Evolutionary conservation across 768 basidiomycete genomes (phyloP).

Genomic region (Paxillus rubicundulus): DNA sequence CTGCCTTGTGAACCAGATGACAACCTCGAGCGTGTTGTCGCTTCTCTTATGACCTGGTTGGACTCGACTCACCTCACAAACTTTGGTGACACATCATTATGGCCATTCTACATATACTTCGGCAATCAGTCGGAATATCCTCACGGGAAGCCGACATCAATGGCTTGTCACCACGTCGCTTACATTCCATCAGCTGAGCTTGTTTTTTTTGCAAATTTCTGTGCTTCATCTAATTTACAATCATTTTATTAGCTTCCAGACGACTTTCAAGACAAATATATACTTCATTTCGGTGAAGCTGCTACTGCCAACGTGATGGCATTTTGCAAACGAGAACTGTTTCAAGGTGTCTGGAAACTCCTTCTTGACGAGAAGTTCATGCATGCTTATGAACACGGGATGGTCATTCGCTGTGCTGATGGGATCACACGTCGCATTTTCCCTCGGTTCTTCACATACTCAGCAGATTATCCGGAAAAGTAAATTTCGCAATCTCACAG

Average conservation of each 20-base stretch:
- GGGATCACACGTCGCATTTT: slow-evolving; percentile 14
- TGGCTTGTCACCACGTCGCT: slow-evolving; percentile 11
- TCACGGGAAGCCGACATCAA: slow-evolving; percentile 5
- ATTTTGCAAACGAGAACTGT: slow-evolving; percentile 15
- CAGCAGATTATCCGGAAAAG: slow-evolving; percentile 25
- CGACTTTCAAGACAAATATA: not conserved
- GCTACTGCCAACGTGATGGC: slow-evolving; percentile 1
- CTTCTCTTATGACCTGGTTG: slow-evolving; percentile 20
- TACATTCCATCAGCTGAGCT: slow-evolving; percentile 8
- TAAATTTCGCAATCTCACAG: not conserved
- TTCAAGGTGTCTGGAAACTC: slow-evolving; percentile 17
- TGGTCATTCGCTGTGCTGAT: slow-evolving; percentile 17
- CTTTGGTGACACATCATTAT: not conserved
- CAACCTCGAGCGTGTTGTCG: slow-evolving; percentile 8
- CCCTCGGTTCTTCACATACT: slow-evolving; percentile 23
- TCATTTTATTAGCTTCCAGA: slow-evolving; percentile 1
- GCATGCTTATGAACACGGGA: slow-evolving; percentile 21
- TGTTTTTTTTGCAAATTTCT: not conserved
- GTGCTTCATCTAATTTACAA: not conserved
- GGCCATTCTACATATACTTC: slow-evolving; percentile 14
- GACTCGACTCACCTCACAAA: slow-evolving; percentile 20
- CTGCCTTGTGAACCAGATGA: slow-evolving; percentile 2
- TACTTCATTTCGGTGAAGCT: not conserved
- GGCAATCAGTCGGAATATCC: slow-evolving; percentile 13
- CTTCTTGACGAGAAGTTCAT: slow-evolving; percentile 23